Base-by-base conservation (phyloP, 805 yeast species). In the Wickerhamiella slavikovae region DNA sequence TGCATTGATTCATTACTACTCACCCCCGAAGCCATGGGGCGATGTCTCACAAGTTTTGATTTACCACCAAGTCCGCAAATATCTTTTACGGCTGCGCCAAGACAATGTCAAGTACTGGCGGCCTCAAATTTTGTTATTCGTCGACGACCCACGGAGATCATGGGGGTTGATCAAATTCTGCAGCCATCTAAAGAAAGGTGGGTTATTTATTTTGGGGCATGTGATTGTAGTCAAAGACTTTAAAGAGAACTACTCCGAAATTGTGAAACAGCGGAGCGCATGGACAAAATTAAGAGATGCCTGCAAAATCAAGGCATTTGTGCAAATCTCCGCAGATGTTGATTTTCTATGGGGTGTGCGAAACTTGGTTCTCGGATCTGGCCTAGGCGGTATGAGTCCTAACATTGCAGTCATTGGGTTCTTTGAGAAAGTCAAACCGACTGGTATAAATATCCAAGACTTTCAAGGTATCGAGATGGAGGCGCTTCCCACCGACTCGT, bases 71-170 rank as follows among this genome's bases (percentile, higher is more conserved):
- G 96, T 89, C 8, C 60, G 99, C 40, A 89, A 89, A 47, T 89
- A 89, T 45, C 55, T 80, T 25, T 54, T 89, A 35, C 60, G 92
- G 31, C 58, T 85, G 25, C 66, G 80, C 35, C 80, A 80, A 42
- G 93, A 89, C 44, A 91, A 85, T 48, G 94, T 89, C 30, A 89
- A 89, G 52, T 89, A 83, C 48, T 89, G 99, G 98, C 62, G 99
- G 41, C 99, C 99, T 0, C 99, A 89, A 49, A 73, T 89, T 23
- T 56, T 89, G 35, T 53, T 89, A 18, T 55, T 89, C 20, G 85
- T 83, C 24, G 96, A 89, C 44, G 77, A 80, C 41, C 96, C 99
- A 1, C 58, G 93, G 37, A 71, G 92, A 0, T 66, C 83, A 18
- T 85, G 95, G 94, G 78, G 75, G 40, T 56, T 89, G 38, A 83